A percentile compares a stretch with the other conserved stretches of the same genome.
Evolutionary conservation across 1,139 yeast species (phyloP).

Genomic region (Debaryomyces subglobosus): DNA sequence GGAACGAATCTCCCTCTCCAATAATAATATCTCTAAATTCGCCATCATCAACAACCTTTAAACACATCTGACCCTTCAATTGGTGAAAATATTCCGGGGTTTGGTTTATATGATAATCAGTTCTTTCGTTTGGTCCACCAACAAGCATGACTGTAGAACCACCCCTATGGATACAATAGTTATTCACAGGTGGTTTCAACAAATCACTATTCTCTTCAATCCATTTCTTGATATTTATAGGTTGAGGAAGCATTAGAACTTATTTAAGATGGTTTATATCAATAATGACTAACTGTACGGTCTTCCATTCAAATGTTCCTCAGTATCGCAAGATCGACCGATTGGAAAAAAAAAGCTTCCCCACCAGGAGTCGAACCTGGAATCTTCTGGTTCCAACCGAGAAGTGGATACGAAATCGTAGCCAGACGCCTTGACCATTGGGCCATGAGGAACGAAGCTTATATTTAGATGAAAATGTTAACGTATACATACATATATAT

Average conservation of each 20-base stretch:
- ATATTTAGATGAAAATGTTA: too few species aligned
- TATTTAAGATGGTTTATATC: not conserved
- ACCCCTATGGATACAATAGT: constrained; percentile 85
- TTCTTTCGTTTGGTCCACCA: constrained; percentile 93
- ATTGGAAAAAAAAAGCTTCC: constrained; percentile 60
- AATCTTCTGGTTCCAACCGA: constrained; percentile 73
- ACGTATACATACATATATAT: too few species aligned
- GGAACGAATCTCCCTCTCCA: constrained; percentile 83
- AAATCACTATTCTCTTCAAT: constrained; percentile 72
- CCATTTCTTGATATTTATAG: constrained; percentile 82
- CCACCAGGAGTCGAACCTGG: constrained; percentile 97
- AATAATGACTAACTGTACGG: not conserved
- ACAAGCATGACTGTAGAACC: constrained; percentile 94
- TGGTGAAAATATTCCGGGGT: constrained; percentile 95
- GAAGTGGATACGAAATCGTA: constrained; percentile 64
- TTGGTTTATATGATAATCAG: constrained; percentile 90
- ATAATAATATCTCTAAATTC: constrained; percentile 74
- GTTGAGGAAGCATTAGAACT: constrained; percentile 57
- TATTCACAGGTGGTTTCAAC: constrained; percentile 90
- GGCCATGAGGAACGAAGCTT: constrained; percentile 80
- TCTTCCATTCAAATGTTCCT: not conserved
- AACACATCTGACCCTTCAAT: constrained; percentile 82
- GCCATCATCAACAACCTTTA: constrained; percentile 81
- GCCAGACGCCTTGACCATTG: constrained; percentile 94
- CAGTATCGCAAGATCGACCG: not conserved